These are phyloP conservation scores for Misopates orontium DNA, from an alignment of 257 asterid species.

Conservation along the genomic window DNA sequence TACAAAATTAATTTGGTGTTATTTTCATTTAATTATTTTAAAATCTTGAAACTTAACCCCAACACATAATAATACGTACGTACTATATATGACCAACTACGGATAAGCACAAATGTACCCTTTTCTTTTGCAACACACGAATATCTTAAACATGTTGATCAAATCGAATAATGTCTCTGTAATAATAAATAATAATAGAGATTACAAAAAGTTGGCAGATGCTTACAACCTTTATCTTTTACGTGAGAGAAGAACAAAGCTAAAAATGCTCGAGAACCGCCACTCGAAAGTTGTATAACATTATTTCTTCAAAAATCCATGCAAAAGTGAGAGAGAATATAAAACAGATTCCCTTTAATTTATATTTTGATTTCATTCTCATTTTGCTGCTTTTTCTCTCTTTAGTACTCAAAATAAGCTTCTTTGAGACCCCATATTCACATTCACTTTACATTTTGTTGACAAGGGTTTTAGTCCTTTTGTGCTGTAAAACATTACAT, in stretches of 20 bases:
- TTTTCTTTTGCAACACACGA: too few relatives aligned
- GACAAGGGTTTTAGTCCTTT: constrained; percentile 29
- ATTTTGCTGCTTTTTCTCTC: constrained; percentile 32
- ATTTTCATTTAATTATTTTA: too few relatives aligned
- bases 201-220: constrained; percentile 45
- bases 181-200: neutral
- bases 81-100: too few relatives aligned
- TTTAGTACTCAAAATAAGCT: constrained; percentile 24
- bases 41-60: too few relatives aligned
- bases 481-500: constrained; percentile 32
- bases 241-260: constrained; percentile 37
- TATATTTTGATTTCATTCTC: constrained; percentile 36
- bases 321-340: too few relatives aligned
- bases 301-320: constrained; percentile 26
- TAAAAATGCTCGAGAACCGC: constrained; percentile 15
- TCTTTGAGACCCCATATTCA: constrained; percentile 41
- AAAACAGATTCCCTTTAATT: too few relatives aligned
- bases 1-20: too few relatives aligned
- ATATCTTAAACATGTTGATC: too few relatives aligned
- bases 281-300: neutral
- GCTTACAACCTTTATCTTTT: constrained; percentile 67
- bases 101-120: too few relatives aligned
- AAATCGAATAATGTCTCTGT: too few relatives aligned
- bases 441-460: constrained; percentile 39
- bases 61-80: too few relatives aligned